Conservation (phyloP, 805 yeast genomes). For the Schwanniomyces yamadae region DNA sequence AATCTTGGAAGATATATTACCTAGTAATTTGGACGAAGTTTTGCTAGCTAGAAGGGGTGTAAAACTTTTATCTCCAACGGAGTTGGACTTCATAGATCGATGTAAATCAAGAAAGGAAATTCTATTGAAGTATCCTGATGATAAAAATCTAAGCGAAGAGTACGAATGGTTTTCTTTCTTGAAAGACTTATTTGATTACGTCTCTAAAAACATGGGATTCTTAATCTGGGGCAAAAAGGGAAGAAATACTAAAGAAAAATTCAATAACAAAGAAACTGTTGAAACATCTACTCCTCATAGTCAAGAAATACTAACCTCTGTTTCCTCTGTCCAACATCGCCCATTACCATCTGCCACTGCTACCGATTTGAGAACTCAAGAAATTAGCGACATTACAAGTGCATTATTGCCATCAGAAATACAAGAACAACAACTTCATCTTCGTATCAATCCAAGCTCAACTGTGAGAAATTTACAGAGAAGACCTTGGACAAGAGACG, state of each 20-base stretch:
- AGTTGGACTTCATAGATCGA: slow-evolving; percentile 71
- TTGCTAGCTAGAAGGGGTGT: slow-evolving; percentile 34
- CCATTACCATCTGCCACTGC: slow-evolving; percentile 4
- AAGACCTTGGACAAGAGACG: slow-evolving; percentile 84
- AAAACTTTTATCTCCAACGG: slow-evolving; percentile 63
- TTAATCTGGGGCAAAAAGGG: slow-evolving; percentile 67
- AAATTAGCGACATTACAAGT: slow-evolving; percentile 27
- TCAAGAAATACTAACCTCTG: slow-evolving; percentile 17
- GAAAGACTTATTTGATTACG: slow-evolving; percentile 74
- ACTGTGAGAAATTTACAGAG: slow-evolving; percentile 36
- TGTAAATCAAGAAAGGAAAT: slow-evolving; percentile 70
- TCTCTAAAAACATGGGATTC: slow-evolving; percentile 69
- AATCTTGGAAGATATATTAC: slow-evolving; percentile 73
- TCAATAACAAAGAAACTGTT: slow-evolving; percentile 5
- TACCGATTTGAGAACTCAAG: slow-evolving; percentile 13
- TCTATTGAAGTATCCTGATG: slow-evolving; percentile 47
- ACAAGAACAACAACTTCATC: slow-evolving; percentile 41
- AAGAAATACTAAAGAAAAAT: slow-evolving; percentile 12
- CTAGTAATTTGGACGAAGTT: slow-evolving; percentile 56
- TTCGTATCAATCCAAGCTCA: slow-evolving; percentile 33
- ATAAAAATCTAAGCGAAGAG: slow-evolving; percentile 58
- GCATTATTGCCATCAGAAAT: slow-evolving; percentile 43
- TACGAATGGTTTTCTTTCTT: slow-evolving; percentile 87
- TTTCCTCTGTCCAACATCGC: slow-evolving; percentile 1
- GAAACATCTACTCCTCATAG: slow-evolving; percentile 19